phyloP scores from a whole-genome alignment of 768 basidiomycete species.

The Mycena indigotica region DNA sequence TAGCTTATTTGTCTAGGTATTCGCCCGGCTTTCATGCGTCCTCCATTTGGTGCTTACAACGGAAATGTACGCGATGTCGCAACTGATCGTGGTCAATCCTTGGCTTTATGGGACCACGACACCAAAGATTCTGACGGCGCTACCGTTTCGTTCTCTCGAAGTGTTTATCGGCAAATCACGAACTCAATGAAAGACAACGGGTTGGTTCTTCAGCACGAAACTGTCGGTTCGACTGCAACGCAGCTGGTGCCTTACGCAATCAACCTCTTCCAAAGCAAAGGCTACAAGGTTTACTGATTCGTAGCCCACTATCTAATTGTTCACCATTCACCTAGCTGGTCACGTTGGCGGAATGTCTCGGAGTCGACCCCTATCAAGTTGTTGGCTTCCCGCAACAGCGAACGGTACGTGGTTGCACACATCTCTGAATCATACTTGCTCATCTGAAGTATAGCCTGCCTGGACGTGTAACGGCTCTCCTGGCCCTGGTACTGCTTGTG shows the following conservation, averaged over 20 bases:
- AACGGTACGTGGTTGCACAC: not conserved
- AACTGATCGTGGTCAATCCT: conserved; percentile 30
- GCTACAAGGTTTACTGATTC: conserved; percentile 30
- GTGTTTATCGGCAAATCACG: conserved; percentile 26
- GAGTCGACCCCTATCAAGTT: conserved; percentile 34
- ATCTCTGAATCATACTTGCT: not conserved
- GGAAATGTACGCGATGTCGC: conserved; percentile 38
- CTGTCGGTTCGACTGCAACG: not conserved
- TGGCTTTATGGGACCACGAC: conserved; percentile 44
- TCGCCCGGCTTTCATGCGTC: conserved; percentile 41
- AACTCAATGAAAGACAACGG: conserved; percentile 28
- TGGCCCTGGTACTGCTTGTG: not conserved
- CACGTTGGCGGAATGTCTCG: conserved; percentile 43
- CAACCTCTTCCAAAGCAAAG: conserved; percentile 21
- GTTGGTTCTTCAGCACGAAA: conserved; percentile 41
- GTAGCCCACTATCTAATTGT: not conserved
- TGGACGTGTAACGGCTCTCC: not conserved
- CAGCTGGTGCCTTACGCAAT: conserved; percentile 7
- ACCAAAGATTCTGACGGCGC: conserved; percentile 35
- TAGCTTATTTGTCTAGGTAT: conserved; percentile 41
- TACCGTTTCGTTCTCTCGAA: conserved; percentile 23
- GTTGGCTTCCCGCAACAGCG: conserved; percentile 22
- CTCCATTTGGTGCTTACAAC: conserved; percentile 50
- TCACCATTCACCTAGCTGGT: conserved; percentile 30
- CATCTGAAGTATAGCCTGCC: not conserved